phyloP scores from a whole-genome alignment of 2,329 filamentous ascomycete genomes.

The Trematosphaeria pertusa region DNA sequence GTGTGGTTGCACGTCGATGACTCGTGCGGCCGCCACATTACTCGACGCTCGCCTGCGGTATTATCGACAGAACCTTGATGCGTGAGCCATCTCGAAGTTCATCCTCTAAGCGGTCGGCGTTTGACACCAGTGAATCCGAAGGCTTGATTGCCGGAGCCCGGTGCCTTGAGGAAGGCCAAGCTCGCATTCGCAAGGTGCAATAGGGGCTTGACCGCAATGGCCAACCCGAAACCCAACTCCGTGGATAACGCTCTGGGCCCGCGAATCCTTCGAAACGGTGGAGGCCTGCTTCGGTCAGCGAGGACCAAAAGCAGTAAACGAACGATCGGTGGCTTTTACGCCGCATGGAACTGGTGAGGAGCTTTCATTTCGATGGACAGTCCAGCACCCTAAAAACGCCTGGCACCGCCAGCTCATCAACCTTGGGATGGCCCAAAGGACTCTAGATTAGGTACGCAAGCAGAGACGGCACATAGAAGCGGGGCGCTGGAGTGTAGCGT shows the following conservation, averaged over 20 bases:
- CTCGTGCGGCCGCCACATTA: constrained; percentile 6
- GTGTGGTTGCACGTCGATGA: constrained; percentile 4
- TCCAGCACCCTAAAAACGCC: not conserved
- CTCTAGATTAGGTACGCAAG: not conserved
- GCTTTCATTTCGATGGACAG: not conserved
- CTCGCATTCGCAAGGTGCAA: not conserved
- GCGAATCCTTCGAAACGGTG: constrained; percentile 2
- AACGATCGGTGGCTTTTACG: no score
- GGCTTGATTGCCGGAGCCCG: constrained; percentile 1
- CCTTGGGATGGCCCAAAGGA: not conserved
- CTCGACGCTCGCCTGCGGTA: constrained; percentile 1
- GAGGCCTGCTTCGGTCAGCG: not conserved
- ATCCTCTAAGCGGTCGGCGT: no score
- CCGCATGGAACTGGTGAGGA: not conserved
- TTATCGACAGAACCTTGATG: not conserved
- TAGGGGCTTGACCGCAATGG: not conserved
- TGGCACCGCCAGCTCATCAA: not conserved
- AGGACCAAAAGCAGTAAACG: no score
- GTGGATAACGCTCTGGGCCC: constrained; percentile 11
- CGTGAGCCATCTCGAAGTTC: no score
- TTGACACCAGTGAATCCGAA: no score
- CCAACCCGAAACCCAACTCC: constrained; percentile 5
- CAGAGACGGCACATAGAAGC: not conserved
- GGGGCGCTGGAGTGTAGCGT: not conserved
- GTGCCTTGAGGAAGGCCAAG: not conserved